Percentiles rank a stretch among this genome's conserved stretches.
These are phyloP conservation scores for Leccinum subtestaceum DNA, from an alignment of 768 basidiomycete species.

Conservation along the genomic window DNA sequence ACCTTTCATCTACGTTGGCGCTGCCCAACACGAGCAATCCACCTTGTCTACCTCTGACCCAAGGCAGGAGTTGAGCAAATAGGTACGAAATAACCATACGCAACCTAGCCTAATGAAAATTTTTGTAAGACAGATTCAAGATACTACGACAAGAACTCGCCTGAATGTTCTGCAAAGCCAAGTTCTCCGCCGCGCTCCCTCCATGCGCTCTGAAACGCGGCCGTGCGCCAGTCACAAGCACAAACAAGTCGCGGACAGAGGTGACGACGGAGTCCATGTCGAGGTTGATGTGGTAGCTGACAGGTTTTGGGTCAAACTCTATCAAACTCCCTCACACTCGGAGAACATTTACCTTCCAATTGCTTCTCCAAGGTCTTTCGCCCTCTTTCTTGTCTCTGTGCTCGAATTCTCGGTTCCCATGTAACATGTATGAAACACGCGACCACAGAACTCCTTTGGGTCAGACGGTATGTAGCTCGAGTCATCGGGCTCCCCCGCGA, in stretches of 20 bases:
- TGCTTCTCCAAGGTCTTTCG: conserved; percentile 80
- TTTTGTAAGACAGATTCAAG: not conserved
- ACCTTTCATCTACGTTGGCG: conserved; percentile 98
- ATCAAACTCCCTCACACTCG: not conserved
- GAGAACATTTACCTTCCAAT: conserved; percentile 72
- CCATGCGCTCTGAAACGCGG: conserved; percentile 86
- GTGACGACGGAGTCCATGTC: conserved; percentile 95
- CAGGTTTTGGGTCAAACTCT: not conserved
- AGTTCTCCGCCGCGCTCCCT: conserved; percentile 83
- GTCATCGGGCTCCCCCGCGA: conserved; percentile 77
- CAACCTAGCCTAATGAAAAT: conserved; percentile 65
- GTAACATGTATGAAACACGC: conserved; percentile 97
- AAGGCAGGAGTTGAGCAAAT: conserved; percentile 93
- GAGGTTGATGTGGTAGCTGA: conserved; percentile 88
- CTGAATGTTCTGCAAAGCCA: conserved; percentile 97
- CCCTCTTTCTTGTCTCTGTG: conserved; percentile 77
- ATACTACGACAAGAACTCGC: conserved; percentile 31
- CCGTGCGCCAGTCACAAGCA: conserved; percentile 69
- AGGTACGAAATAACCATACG: conserved; percentile 94
- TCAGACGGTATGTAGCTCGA: conserved; percentile 85
- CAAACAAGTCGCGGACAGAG: conserved; percentile 79
- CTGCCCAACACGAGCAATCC: conserved; percentile 94
- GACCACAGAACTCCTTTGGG: conserved; percentile 77
- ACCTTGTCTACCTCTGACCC: conserved; percentile 80
- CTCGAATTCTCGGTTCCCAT: conserved; percentile 99